These are phyloP conservation scores for Stephanodiscus minutulus DNA, from an alignment of 108 stramenopile species.

Conservation along the genomic window DNA sequence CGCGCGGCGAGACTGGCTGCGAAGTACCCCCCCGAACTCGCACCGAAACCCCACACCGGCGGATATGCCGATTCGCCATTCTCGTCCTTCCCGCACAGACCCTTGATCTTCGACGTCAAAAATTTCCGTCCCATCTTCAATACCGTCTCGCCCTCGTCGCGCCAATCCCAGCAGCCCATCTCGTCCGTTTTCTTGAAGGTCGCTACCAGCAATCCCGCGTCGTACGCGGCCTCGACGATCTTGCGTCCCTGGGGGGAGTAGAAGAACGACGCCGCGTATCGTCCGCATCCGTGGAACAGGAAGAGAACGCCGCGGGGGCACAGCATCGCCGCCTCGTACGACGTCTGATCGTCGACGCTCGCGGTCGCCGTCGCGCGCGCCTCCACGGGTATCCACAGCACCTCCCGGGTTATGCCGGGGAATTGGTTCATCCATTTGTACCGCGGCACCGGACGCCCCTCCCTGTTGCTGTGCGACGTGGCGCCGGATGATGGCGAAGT, in stretches of 20 bases:
- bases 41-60: slow-evolving; percentile 44
- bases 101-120: slow-evolving; percentile 12
- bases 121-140: slow-evolving; percentile 29
- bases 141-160: slow-evolving; percentile 22
- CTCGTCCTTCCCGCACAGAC: slow-evolving; percentile 15
- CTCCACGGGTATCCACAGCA: slow-evolving; percentile 26
- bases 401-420: slow-evolving; percentile 19
- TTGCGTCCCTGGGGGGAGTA: slow-evolving; percentile 47
- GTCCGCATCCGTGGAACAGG: slow-evolving; percentile 44
- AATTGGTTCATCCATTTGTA: slow-evolving; percentile 20
- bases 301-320: slow-evolving; percentile 45
- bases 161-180: slow-evolving; percentile 36
- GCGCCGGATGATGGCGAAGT: background rate
- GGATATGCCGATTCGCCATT: slow-evolving; percentile 15
- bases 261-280: slow-evolving; percentile 46
- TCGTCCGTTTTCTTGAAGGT: slow-evolving; percentile 41
- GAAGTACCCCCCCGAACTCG: slow-evolving; percentile 38
- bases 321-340: slow-evolving; percentile 23
- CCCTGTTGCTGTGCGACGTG: background rate
- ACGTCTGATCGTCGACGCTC: background rate
- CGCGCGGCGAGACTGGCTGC: slow-evolving; percentile 18
- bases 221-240: slow-evolving; percentile 22
- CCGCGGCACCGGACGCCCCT: background rate
- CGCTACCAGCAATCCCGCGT: slow-evolving; percentile 24
- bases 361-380: slow-evolving; percentile 6